Evolutionary conservation across 2,329 filamentous ascomycete genomes (phyloP), one percentile per base, ranked within the genome.

Genomic region (Alternaria panax): DNA sequence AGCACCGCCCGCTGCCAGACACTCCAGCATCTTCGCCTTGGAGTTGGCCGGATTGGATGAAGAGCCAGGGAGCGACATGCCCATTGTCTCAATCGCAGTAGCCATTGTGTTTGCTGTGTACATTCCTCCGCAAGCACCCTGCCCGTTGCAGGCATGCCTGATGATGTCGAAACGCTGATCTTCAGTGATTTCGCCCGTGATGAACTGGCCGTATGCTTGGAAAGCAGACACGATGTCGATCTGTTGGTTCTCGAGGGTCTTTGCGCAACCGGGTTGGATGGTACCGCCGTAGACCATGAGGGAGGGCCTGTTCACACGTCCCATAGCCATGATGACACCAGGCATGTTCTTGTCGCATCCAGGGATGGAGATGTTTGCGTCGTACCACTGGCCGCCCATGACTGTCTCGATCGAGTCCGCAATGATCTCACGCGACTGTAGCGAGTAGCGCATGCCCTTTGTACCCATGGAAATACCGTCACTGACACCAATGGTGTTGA

Each of bases 331-430:
- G 60, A 84, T 79, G 47, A 84, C 82, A 75, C 82, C 81, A n/a
- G 78, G 78, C 95, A 99, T 98, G 83, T 99, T 99, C 88, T 99
- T 99, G 86, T 99, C 95, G 81, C 95, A 99, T 48, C 95, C 95
- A 14, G 95, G 95, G 72, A 99, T 91, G 53, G 92, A 96, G 76
- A 99, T 91, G 80, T 98, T 98, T 69, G 89, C 94, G 79, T 99
- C 95, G 78, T 99, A 98, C 93, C 93, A 98, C 81, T 99, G 95
- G 16, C 93, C 95, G 68, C 93, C 90, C 93, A 98, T 99, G 72
- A 99, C 95, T 5, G 95, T 98, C 86, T 99, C 95, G 74, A 99
- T 96, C 63, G 92, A 96, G 82, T 99, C 95, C 73, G 95, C 95
- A 72, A 99, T 99, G 73, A 99, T 87, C 80, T 99, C 95, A 78